Evolutionary conservation across 164 flowering plant species (phyloP), one percentile per base, ranked within the genome.

Genomic region (Vitis riparia): DNA sequence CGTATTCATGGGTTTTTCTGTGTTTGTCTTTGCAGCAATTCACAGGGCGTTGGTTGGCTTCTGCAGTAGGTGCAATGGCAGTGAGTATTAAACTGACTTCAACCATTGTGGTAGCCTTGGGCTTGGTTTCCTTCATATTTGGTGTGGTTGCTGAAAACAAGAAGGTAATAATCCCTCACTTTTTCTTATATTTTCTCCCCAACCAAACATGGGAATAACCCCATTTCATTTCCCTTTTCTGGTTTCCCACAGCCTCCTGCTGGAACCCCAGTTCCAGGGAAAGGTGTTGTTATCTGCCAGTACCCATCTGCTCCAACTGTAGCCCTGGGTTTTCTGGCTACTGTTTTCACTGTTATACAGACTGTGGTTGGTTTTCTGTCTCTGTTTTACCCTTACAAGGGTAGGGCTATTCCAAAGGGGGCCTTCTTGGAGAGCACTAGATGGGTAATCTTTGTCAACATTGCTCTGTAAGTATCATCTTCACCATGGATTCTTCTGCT

Each of bases 221-320:
- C 27, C 51, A 10, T 19, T 62, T 47, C 9, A 57, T 37, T 37
- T 65, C 5, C 56, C 75, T 52, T 75, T 47, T 80, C 27, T 23
- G 27, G 27, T 23, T 23, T 23, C 1, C 27, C 27, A 23, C 27
- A 91, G 92, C 97, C 92, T 73, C 79, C 84, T 11, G 27, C 79
- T 63, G 94, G 91, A 70, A 81, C 71, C 16, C 69, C 84, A 37
- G 65, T 86, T 29, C 44, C 77, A 1, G 81, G 83, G 56, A 76
- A 77, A 66, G 87, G 67, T 64, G 78, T 67, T 15, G 80, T 78
- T 52, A 82, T 79, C 53, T 91, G 92, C 81, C 87, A 81, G 59
- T 91, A 83, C 71, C 87, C 91, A 30, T 73, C 86, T 50, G 94
- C 88, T 68, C 91, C 94, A 1, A 80, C 88, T 2, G 85, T 88